Evolutionary conservation across 352 stramenopile genomes (phyloP).

Genomic region (Thraustochytrium sp.): DNA sequence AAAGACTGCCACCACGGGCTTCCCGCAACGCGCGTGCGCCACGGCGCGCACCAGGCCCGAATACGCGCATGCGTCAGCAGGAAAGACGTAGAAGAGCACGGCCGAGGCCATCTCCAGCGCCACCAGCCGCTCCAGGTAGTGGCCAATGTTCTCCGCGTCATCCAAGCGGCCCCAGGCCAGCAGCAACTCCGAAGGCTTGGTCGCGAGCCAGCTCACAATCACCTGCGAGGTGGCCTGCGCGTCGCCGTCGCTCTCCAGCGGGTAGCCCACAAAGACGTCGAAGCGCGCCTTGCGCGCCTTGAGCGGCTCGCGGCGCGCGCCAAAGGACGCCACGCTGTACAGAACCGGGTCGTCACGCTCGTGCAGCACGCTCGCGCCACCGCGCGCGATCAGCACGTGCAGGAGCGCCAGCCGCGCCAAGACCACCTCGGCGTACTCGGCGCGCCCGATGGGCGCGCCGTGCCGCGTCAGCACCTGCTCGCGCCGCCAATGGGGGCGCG

Average conservation of each 20-base stretch:
- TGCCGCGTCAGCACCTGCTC: neutral
- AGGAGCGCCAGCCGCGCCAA: neutral
- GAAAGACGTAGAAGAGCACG: slow-evolving; percentile 24
- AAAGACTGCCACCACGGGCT: slow-evolving; percentile 9
- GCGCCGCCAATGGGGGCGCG: neutral
- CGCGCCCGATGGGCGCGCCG: neutral
- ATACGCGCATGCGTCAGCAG: neutral
- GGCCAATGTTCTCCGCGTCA: neutral
- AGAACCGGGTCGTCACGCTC: neutral
- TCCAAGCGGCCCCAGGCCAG: neutral
- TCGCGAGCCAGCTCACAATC: slow-evolving; percentile 27
- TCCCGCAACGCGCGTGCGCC: neutral
- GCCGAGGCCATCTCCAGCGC: neutral
- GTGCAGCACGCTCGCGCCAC: neutral
- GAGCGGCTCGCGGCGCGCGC: neutral
- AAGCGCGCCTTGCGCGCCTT: neutral
- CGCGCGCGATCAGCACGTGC: neutral
- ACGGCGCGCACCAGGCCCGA: slow-evolving; percentile 11
- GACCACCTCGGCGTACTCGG: neutral
- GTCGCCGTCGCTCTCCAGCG: neutral
- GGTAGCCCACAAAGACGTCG: slow-evolving; percentile 28
- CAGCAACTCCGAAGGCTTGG: slow-evolving; percentile 1
- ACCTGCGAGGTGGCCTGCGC: neutral
- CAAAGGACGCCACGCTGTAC: neutral
- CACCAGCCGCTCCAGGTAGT: neutral